A percentile compares a stretch with the other conserved stretches of the same genome.
These are phyloP conservation scores for Pecoramyces ruminantium DNA, from an alignment of 192 early-diverging fungal genomes.

Conservation along the genomic window DNA sequence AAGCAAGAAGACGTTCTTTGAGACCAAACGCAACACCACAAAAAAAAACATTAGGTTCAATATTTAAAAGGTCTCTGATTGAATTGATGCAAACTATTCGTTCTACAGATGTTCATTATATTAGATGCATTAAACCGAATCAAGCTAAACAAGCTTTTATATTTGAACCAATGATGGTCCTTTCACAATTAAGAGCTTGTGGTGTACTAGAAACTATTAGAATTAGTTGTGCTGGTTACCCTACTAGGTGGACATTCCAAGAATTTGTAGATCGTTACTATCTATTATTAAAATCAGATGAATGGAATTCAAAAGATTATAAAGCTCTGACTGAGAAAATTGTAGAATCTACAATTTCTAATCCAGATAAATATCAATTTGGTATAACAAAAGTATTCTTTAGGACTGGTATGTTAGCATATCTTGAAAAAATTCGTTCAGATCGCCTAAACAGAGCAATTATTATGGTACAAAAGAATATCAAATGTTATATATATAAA, in stretches of 20 bases:
- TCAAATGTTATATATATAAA: background rate
- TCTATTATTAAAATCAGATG: slow-evolving; percentile 23
- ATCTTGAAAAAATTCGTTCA: slow-evolving; percentile 73
- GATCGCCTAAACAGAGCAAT: slow-evolving; percentile 71
- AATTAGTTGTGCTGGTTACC: slow-evolving; percentile 95
- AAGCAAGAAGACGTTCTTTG: background rate
- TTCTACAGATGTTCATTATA: slow-evolving; percentile 86
- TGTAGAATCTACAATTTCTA: slow-evolving; percentile 47
- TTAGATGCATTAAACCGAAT: slow-evolving; percentile 99
- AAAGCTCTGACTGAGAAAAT: slow-evolving; percentile 21
- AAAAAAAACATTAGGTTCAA: background rate
- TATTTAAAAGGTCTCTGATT: slow-evolving; percentile 35
- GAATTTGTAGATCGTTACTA: slow-evolving; percentile 82
- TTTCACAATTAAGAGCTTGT: slow-evolving; percentile 88
- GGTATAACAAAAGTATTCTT: slow-evolving; percentile 96
- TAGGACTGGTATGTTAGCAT: slow-evolving; percentile 84
- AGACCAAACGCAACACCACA: background rate
- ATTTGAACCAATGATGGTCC: slow-evolving; percentile 88
- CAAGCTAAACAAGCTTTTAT: slow-evolving; percentile 78
- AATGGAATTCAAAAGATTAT: slow-evolving; percentile 32
- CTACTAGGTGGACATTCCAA: slow-evolving; percentile 66
- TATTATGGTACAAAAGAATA: slow-evolving; percentile 34
- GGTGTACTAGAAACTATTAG: slow-evolving; percentile 98
- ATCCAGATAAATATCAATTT: slow-evolving; percentile 82
- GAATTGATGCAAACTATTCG: slow-evolving; percentile 90